Base-by-base conservation (phyloP, 805 yeast species). In the Starmera quercuum region DNA sequence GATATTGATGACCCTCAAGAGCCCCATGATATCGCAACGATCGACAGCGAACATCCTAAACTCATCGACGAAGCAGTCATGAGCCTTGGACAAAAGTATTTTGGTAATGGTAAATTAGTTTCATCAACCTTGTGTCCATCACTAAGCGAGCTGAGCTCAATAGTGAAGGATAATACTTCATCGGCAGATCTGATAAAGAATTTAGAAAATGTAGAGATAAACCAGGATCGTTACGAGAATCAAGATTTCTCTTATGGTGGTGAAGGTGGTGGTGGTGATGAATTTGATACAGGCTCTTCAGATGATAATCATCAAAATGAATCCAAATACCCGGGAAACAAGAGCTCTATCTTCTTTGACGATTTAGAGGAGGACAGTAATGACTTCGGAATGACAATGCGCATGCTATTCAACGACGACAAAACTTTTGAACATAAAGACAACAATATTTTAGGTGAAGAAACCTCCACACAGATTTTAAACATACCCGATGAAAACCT, bases 401-500 rank as follows among this genome's bases (percentile, higher is more conserved):
- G 53, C 20, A 41, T 40, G 32, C 27, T 51, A 4, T 51, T 44
- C 32, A 43, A 35, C 23, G 47, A 47, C 9, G 38, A 39, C 7
- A 49, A 48, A 31, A 42, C 49, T 2, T 47, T 35, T 17, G 37
- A 39, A 17, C 21, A 40, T 32, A 20, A 33, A 26, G 34, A 40
- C 9, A 48, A 40, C 3, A 49, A 46, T 9, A 27, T 30, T 4
- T 48, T 38, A 4, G 44, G 37, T 18, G 45, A 31, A n/a, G 39
- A 37, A 13, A 35, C 32, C 9, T 27, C 32, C 8, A 38, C 30
- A 9, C 24, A 46, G n/a, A 46, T 47, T 14, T 44, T 49, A 7
- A 49, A 50, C 20, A 44, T 63, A 6, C 59, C 73, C 37, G 84
- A 78, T 46, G 66, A 66, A 29, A 82, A 78, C 44, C 57, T 85